Base-by-base conservation (phyloP, 257 asterid genomes). In the Striga asiatica region DNA sequence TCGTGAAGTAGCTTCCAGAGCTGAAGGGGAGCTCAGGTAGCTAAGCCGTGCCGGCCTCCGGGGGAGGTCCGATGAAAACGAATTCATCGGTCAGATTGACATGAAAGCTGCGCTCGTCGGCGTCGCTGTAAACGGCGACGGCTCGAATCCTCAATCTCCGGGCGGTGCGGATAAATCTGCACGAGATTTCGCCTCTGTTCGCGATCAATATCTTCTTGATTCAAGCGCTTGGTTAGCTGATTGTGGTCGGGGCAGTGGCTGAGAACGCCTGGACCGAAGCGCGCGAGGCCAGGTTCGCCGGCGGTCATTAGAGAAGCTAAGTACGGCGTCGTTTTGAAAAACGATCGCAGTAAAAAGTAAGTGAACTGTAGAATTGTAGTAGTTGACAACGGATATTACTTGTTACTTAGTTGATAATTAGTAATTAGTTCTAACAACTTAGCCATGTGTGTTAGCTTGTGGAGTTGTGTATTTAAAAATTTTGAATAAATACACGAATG, bases 161-260 rank as follows among this genome's bases (percentile, higher is more conserved):
- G 21, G 96, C 98, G 1, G 96, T 87, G 8, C 73, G 73, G 56
- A 87, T 84, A 7, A 91, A 76, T 72, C 98, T 73, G 77, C 98
- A 91, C 12, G 98, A 96, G 34, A 91, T 91, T 78, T 91, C 98
- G 51, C 98, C 98, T 70, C 98, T 68, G 49, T 92, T 92, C 0
- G 97, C 98, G 28, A 92, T 79, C 14, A 92, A 45, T 37, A 92
- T 78, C 81, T 91, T 91, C 76, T 84, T 92, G 3, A 87, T 91
- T 51, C 74, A 59, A 16, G 58, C 68, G 60, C 41, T 68, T 0
- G 58, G 32, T 3, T 34, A 66, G 58, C 38, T 27, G 10, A 49
- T 50, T 5, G 48, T 50, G 25, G 38, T 71, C 31, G 80, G 69
- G 42, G 82, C 46, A 14, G 10, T 46, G 0, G 93, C 66, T 5